These are phyloP conservation scores for Aurantiochytrium sp. DNA, from an alignment of 108 stramenopile species.

Conservation along the genomic window DNA sequence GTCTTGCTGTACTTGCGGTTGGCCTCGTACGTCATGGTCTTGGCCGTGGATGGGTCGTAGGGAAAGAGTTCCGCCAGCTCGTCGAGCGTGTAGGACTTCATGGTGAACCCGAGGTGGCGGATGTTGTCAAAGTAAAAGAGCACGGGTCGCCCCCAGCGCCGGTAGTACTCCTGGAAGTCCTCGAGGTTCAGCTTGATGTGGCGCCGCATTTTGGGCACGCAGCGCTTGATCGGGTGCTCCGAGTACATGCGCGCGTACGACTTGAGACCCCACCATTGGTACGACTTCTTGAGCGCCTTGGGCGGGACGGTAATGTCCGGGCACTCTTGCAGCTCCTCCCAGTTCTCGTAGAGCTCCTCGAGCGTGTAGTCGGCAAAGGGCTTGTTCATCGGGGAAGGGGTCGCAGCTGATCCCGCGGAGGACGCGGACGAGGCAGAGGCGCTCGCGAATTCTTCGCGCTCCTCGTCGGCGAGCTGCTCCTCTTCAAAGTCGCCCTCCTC, in stretches of 20 bases:
- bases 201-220: neutral
- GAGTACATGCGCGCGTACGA: constrained; percentile 3
- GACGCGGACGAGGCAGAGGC: too few species aligned
- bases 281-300: neutral
- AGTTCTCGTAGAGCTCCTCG: constrained; percentile 24
- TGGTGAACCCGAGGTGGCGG: neutral
- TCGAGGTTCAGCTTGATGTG: neutral
- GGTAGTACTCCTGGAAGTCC: neutral
- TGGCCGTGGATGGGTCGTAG: neutral
- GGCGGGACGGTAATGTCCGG: constrained; percentile 17
- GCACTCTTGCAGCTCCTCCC: neutral
- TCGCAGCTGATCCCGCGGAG: neutral
- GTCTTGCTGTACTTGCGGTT: neutral
- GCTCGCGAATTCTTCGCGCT: too few species aligned
- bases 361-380: neutral
- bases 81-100: neutral
- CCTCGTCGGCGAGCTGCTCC: neutral
- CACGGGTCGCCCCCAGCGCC: neutral
- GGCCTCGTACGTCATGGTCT: neutral
- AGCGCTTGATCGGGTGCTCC: constrained; percentile 22
- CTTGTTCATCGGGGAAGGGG: neutral
- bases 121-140: constrained; percentile 16
- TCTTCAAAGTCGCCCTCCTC: neutral
- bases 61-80: constrained; percentile 6
- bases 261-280: constrained; percentile 25